Base-by-base conservation (phyloP, 352 stramenopile genomes). In the Elongisporangium anandrum region DNA sequence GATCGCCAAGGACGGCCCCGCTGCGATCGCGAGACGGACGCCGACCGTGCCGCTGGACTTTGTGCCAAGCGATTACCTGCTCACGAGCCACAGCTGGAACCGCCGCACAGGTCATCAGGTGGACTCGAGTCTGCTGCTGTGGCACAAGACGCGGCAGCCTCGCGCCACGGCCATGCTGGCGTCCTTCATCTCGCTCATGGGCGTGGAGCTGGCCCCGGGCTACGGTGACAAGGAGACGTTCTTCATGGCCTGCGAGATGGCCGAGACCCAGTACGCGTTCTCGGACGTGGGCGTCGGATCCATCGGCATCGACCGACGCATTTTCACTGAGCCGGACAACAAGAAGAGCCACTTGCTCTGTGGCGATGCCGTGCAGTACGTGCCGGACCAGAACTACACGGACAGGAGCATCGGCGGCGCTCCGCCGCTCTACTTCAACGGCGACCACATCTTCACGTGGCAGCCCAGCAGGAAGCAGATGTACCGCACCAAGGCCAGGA, bases 191-290 rank as follows among this genome's bases (percentile, higher is more conserved):
- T 59, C 73, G 21, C 54, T 70, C 20, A 75, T 68, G 55, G 56
- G 52, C 21, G 29, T 67, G 21, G 60, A 41, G 2, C 38, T 1
- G 9, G 41, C 52, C 17, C 68, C 71, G 5, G 74, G 63, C 16
- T 86, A 86, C 50, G 76, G 76, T 3, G 76, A 81, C 63, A 86
- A 83, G 54, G 76, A 86, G 61, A 56, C 77, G 15, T 83, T 74
- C 68, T 86, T 75, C 60, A 26, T 80, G 2, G 71, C 71, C 1
- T 81, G 71, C 29, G 73, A 86, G 57, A 57, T 86, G 3, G 73
- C 73, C 7, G 76, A 86, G 66, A 79, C 76, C 21, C 19, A 41
- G 20, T 86, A 83, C 54, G 54, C 64, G 8, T 79, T 86, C 52
- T 83, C 76, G 1, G 67, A 76, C 45, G 65, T 64, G 53, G 69